Conservation (phyloP, 208 protist species). For the Pavlovales sp. region DNA sequence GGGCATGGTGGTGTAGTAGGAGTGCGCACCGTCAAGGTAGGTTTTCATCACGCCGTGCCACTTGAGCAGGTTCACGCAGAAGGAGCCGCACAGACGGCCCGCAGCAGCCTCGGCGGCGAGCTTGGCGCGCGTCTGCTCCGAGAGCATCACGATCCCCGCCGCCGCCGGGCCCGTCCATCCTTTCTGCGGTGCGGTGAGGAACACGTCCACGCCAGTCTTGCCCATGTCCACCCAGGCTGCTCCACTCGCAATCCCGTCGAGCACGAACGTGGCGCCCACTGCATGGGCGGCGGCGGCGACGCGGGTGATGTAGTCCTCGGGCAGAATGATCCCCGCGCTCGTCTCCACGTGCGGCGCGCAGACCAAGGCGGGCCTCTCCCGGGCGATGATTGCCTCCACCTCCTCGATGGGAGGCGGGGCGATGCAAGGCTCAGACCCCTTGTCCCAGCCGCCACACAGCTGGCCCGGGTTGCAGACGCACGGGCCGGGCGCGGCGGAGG, state of each 20-base stretch:
- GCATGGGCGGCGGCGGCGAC: slow-evolving; percentile 51
- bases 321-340: slow-evolving; percentile 58
- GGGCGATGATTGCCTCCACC: slow-evolving; percentile 8
- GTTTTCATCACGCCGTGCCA: slow-evolving; percentile 40
- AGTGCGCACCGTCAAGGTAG: slow-evolving; percentile 51
- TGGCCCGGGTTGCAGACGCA: not conserved
- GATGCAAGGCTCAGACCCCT: slow-evolving; percentile 12
- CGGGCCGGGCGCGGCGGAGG: not conserved
- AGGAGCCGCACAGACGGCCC: slow-evolving; percentile 16
- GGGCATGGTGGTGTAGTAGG: slow-evolving; percentile 60
- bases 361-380: slow-evolving; percentile 53
- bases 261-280: slow-evolving; percentile 54
- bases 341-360: slow-evolving; percentile 64
- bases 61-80: slow-evolving; percentile 42
- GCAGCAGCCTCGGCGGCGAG: not conserved
- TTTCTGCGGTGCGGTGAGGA: slow-evolving; percentile 64
- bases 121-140: not conserved
- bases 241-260: slow-evolving; percentile 58
- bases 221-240: slow-evolving; percentile 60
- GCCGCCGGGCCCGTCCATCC: slow-evolving; percentile 59
- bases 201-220: slow-evolving; percentile 53
- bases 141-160: slow-evolving; percentile 51
- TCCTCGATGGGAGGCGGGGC: slow-evolving; percentile 44
- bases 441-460: not conserved
- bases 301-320: slow-evolving; percentile 50